Evolutionary conservation across 2,329 filamentous ascomycete genomes (phyloP), one percentile per base, ranked within the genome.

Genomic region (Rhinocladiella mackenziei): DNA sequence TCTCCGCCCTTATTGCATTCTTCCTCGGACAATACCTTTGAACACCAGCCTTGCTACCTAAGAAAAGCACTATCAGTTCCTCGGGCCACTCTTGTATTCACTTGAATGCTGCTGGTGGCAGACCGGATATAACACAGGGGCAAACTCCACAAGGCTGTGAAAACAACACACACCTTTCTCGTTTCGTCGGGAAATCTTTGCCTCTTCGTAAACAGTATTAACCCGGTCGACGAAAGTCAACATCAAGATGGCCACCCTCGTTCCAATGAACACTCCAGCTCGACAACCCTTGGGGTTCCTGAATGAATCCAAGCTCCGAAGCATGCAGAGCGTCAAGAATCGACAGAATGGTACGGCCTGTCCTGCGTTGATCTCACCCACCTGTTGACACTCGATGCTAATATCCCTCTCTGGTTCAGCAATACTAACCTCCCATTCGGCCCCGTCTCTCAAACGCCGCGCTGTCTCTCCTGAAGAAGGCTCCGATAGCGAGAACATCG

Each of bases 401-500:
- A 33, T 17, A 33, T 33, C 14, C 4, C 18, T 35, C 32, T n/a
- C 22, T 6, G 5, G n/a, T 31, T 30, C 40, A 52, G 48, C 52
- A 42, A 47, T 58, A n/a, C n/a, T n/a, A 15, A 47, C 52, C 40
- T 50, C 58, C 32, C 55, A 47, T 40, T 58, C 57, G 58, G 60
- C 67, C 57, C 66, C 50, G 47, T 65, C 56, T 37, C 62, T 65
- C 48, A 77, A 77, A 60, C 71, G 74, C 56, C 62, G 69, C 48
- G 64, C 62, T 50, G 62, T 67, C 25, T 60, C 66, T 14, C 62
- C 68, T 20, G 62, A 66, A 45, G 67, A 68, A 53, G 43, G 45
- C 8, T 69, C 74, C 39, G 76, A 81, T 58, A 61, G 70, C 37
- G 78, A 82, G 62, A 83, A 83, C 56, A 65, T 78, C 45, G 77